Evolutionary conservation across 371 early-diverging fungal species (phyloP).

Genomic region (Syncephalis plumigaleata): DNA sequence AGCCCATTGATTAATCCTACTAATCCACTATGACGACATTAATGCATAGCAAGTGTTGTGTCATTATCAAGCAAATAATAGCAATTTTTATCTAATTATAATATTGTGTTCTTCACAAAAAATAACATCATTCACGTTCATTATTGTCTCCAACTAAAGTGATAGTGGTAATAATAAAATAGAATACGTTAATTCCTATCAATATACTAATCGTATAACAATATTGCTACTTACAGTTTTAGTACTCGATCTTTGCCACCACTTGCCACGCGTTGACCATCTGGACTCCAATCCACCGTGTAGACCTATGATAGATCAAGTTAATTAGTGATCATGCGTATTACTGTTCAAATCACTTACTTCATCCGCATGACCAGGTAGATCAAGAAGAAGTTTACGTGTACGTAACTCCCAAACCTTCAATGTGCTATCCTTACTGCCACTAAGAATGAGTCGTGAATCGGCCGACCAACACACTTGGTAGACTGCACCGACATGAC

Average conservation of each 20-base stretch:
- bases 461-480: constrained; percentile 89
- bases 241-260: constrained; percentile 86
- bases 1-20: too few relatives aligned
- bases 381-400: constrained; percentile 68
- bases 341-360: too few relatives aligned
- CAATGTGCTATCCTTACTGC: constrained; percentile 83
- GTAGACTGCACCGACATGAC: constrained; percentile 90
- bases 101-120: too few relatives aligned
- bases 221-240: constrained; percentile 46
- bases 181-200: not conserved
- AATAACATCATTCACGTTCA: too few relatives aligned
- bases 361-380: constrained; percentile 93
- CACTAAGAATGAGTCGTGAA: constrained; percentile 71
- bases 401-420: constrained; percentile 89
- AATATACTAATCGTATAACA: not conserved
- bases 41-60: too few relatives aligned
- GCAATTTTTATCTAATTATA: too few relatives aligned
- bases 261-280: constrained; percentile 77
- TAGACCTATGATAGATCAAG: constrained; percentile 32
- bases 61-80: too few relatives aligned
- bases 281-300: constrained; percentile 89
- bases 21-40: too few relatives aligned
- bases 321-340: too few relatives aligned
- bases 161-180: too few relatives aligned
- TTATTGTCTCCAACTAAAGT: constrained; percentile 2